These are phyloP conservation scores for Hericium coralloides DNA, from an alignment of 768 basidiomycete species.

Conservation along the genomic window DNA sequence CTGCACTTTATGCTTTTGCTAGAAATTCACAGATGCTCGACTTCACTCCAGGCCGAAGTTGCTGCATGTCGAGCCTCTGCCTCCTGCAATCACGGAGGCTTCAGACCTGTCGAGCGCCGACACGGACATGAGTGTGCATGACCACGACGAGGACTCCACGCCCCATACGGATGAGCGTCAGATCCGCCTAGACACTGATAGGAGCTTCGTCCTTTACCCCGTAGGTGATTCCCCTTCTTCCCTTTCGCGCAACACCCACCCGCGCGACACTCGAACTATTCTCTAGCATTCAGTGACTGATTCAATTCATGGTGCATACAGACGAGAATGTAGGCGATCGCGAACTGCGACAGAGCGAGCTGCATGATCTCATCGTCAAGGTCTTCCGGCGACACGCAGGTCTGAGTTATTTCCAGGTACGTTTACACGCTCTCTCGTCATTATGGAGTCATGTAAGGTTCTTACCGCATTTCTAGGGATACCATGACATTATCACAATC, in stretches of 20 bases:
- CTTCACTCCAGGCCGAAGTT: slow-evolving; percentile 28
- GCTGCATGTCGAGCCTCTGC: slow-evolving; percentile 22
- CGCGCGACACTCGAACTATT: too few relatives aligned
- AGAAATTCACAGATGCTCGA: slow-evolving; percentile 19
- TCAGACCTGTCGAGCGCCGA: background rate
- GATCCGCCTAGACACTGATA: slow-evolving; percentile 81
- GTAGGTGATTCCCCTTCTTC: slow-evolving; percentile 36
- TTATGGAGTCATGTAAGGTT: background rate
- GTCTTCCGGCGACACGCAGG: slow-evolving; percentile 65
- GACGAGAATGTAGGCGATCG: slow-evolving; percentile 25
- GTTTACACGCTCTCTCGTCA: background rate
- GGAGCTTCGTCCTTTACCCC: slow-evolving; percentile 91
- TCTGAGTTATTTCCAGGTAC: slow-evolving; percentile 78
- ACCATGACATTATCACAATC: slow-evolving; percentile 88
- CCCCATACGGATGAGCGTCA: slow-evolving; percentile 77
- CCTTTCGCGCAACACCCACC: background rate
- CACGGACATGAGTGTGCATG: background rate
- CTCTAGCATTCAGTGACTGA: too few relatives aligned
- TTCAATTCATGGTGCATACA: background rate
- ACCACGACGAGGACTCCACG: background rate
- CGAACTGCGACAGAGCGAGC: slow-evolving; percentile 50
- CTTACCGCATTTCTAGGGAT: slow-evolving; percentile 46
- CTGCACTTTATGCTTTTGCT: slow-evolving; percentile 2
- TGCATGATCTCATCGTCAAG: slow-evolving; percentile 66
- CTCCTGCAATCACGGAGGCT: background rate